phyloP scores from a whole-genome alignment of 2,329 filamentous ascomycete genomes.

The Microcera coccophila region DNA sequence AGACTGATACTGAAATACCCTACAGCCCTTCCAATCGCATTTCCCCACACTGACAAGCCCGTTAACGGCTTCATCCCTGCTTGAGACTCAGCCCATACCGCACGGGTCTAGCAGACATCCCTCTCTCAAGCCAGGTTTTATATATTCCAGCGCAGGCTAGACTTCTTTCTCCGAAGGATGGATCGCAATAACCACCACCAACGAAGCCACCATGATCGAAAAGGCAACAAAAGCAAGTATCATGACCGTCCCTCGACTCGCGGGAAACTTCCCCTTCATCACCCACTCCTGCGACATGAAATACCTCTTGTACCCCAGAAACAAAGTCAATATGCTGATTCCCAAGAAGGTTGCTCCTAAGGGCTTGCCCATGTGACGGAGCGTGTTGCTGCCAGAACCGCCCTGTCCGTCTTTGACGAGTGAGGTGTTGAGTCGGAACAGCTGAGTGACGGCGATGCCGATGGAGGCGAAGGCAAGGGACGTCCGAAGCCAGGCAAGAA shows the following conservation, averaged over 20 bases:
- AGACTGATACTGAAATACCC: too few relatives aligned
- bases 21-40: too few relatives aligned
- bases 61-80: too few relatives aligned
- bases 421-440: constrained; percentile 76
- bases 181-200: constrained; percentile 58
- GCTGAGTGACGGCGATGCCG: constrained; percentile 77
- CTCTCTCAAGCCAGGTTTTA: too few relatives aligned
- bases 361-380: constrained; percentile 66
- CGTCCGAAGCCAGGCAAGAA: constrained; percentile 80
- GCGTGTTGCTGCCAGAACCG: constrained; percentile 31
- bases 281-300: constrained; percentile 77
- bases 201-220: constrained; percentile 56
- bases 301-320: constrained; percentile 75
- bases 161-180: constrained; percentile 34
- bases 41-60: too few relatives aligned
- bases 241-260: constrained; percentile 70
- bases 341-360: constrained; percentile 73
- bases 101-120: too few relatives aligned
- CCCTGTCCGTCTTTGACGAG: constrained; percentile 37
- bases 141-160: too few relatives aligned
- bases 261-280: constrained; percentile 74
- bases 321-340: constrained; percentile 69
- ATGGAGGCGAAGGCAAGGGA: constrained; percentile 78
- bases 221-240: constrained; percentile 64
- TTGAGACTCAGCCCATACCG: too few relatives aligned